These are phyloP conservation scores for Scheffersomyces segobiensis DNA, from an alignment of 1,139 yeast genomes.

Conservation along the genomic window DNA sequence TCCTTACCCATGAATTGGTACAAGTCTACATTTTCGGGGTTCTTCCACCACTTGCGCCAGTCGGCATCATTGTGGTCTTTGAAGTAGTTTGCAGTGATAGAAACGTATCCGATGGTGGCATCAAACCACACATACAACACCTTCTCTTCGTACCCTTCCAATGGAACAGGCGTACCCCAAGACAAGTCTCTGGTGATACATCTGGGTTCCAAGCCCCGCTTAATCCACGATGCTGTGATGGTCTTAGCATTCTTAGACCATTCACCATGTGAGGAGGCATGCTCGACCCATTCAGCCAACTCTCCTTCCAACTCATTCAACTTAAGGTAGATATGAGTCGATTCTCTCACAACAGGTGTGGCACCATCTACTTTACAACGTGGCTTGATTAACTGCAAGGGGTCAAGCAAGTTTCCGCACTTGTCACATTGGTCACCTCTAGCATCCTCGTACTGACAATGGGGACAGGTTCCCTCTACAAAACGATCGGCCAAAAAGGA, in stretches of 20 bases:
- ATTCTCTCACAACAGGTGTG: conserved; percentile 74
- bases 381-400: conserved; percentile 90
- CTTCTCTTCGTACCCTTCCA: conserved; percentile 77
- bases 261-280: conserved; percentile 66
- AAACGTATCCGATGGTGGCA: conserved; percentile 94
- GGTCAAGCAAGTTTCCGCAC: conserved; percentile 87
- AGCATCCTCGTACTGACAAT: conserved; percentile 92
- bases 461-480: conserved; percentile 97
- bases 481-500: conserved; percentile 94
- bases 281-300: conserved; percentile 69
- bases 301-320: conserved; percentile 81
- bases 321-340: conserved; percentile 83
- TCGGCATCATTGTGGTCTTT: conserved; percentile 50
- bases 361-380: conserved; percentile 91
- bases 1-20: conserved; percentile 99
- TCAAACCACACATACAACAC: conserved; percentile 98
- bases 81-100: conserved; percentile 93
- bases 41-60: conserved; percentile 86
- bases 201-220: conserved; percentile 90
- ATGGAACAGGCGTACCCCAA: conserved; percentile 99
- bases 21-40: conserved; percentile 78
- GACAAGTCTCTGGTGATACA: conserved; percentile 95
- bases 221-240: conserved; percentile 90
- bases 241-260: conserved; percentile 93
- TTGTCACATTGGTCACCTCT: conserved; percentile 99